A percentile compares a stretch with the other conserved stretches of the same genome.
These are phyloP conservation scores for Saitozyma podzolica DNA, from an alignment of 768 basidiomycete genomes.

Conservation along the genomic window DNA sequence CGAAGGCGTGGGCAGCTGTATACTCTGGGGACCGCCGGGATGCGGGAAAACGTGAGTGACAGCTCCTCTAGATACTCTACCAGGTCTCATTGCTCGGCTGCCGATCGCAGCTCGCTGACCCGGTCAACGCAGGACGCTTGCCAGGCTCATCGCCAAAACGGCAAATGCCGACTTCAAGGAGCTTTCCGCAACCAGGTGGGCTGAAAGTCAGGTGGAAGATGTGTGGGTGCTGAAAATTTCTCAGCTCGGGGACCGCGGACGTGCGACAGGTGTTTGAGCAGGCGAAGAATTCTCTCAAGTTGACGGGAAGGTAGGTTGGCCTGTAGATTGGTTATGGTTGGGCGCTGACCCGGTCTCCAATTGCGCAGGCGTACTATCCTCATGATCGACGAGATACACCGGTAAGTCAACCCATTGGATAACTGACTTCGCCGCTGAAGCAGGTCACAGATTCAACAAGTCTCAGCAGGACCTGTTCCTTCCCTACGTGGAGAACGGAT, in stretches of 20 bases:
- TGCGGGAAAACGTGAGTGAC: constrained; percentile 50
- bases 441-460: constrained; percentile 27
- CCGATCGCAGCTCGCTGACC: neutral
- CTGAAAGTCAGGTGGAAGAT: neutral
- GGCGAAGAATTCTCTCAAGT: constrained; percentile 65
- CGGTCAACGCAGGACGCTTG: constrained; percentile 58
- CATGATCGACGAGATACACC: constrained; percentile 83
- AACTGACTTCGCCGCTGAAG: neutral
- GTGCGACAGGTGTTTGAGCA: constrained; percentile 73
- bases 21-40: constrained; percentile 53
- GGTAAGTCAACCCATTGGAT: constrained; percentile 62
- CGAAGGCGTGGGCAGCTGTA: constrained; percentile 57
- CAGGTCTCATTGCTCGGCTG: too few relatives aligned
- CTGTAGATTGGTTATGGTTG: neutral
- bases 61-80: neutral
- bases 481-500: constrained; percentile 76
- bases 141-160: constrained; percentile 66
- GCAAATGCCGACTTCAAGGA: constrained; percentile 70
- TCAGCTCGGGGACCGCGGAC: constrained; percentile 60
- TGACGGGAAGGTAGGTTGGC: constrained; percentile 60
- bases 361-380: constrained; percentile 65
- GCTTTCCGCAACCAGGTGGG: constrained; percentile 65
- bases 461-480: constrained; percentile 69
- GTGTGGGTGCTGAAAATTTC: constrained; percentile 25
- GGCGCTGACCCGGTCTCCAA: neutral